phyloP scores from a whole-genome alignment of 495 filamentous ascomycete species.

The Xylaria palmicola region DNA sequence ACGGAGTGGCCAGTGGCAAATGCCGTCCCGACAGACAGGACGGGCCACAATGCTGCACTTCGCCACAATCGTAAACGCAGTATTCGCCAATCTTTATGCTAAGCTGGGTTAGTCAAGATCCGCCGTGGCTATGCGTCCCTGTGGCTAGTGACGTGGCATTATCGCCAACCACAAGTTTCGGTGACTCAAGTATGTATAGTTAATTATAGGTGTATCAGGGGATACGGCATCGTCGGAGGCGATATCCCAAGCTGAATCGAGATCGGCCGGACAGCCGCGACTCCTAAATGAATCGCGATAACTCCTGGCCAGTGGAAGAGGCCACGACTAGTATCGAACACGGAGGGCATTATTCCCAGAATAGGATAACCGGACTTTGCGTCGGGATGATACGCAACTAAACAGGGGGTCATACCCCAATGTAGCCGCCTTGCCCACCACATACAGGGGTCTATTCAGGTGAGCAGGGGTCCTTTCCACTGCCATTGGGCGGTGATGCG shows the following conservation, averaged over 20 bases:
- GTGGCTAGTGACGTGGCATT: conserved; percentile 30
- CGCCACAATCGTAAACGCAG: conserved; percentile 28
- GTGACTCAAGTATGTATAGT: no score
- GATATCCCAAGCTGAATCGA: not conserved
- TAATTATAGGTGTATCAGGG: no score
- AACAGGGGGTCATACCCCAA: conserved; percentile 28
- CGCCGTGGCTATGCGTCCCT: conserved; percentile 15
- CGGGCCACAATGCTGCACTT: conserved; percentile 19
- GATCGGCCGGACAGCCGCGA: conserved; percentile 6
- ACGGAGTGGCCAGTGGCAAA: conserved; percentile 20
- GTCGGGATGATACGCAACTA: conserved; percentile 31
- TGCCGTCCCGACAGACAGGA: conserved; percentile 2
- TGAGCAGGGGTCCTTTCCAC: conserved; percentile 32
- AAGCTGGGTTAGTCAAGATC: not conserved
- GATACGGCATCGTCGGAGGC: conserved; percentile 7
- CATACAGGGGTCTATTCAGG: conserved; percentile 34
- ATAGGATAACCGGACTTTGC: conserved; percentile 7
- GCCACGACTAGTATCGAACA: no score
- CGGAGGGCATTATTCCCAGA: no score
- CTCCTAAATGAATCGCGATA: not conserved
- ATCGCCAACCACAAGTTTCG: conserved; percentile 21
- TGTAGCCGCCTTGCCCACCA: conserved; percentile 33
- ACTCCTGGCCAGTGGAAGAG: not conserved
- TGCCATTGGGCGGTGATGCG: conserved; percentile 35
- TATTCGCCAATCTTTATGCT: not conserved